These are phyloP conservation scores for Cubamyces lactineus DNA, from an alignment of 768 basidiomycete species.

Conservation along the genomic window DNA sequence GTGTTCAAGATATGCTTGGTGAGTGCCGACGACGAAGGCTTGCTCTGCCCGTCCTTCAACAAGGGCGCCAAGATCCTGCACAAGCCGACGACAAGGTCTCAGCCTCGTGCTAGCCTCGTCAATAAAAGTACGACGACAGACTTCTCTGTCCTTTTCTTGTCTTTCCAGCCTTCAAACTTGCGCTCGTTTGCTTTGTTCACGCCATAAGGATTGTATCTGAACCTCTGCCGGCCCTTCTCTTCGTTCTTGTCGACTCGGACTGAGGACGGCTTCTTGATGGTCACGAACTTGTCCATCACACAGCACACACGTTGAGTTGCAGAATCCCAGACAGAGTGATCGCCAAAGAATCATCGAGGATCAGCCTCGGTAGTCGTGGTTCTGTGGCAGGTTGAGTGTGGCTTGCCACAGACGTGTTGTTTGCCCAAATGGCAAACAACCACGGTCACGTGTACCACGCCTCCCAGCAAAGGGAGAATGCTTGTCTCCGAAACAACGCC, in stretches of 20 bases:
- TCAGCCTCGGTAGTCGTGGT: background rate
- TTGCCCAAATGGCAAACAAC: conserved; percentile 10
- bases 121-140: background rate
- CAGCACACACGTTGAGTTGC: conserved; percentile 1
- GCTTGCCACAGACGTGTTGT: conserved; percentile 25
- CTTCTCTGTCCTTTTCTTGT: conserved; percentile 31
- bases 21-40: conserved; percentile 47
- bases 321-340: background rate
- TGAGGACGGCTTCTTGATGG: conserved; percentile 31
- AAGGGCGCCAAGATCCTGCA: conserved; percentile 38
- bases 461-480: background rate
- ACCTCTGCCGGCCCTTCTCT: conserved; percentile 27
- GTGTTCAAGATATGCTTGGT: conserved; percentile 66
- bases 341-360: conserved; percentile 4
- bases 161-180: conserved; percentile 34
- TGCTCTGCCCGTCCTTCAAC: conserved; percentile 33
- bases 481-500: conserved; percentile 32
- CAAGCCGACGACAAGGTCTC: background rate
- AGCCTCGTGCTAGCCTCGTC: no score
- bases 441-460: conserved; percentile 18
- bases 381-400: conserved; percentile 1
- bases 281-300: conserved; percentile 40
- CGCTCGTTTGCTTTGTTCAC: conserved; percentile 30
- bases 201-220: conserved; percentile 37
- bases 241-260: conserved; percentile 19